Conservation (phyloP, 345 rosid species). For the Lepidium didymum region DNA sequence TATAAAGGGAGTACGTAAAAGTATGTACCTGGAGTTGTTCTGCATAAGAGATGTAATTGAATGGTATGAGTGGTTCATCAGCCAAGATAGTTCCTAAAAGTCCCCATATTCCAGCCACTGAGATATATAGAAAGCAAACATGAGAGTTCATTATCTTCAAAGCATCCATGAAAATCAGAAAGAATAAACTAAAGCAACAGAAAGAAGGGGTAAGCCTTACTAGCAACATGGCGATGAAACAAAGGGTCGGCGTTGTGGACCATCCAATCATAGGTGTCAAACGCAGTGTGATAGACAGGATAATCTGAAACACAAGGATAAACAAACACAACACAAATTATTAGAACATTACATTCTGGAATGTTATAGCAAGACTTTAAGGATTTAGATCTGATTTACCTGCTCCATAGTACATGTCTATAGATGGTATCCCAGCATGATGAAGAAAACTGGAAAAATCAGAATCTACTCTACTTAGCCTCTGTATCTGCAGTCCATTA, state of each 20-base stretch:
- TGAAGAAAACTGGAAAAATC: slow-evolving; percentile 97
- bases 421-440: slow-evolving; percentile 82
- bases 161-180: neutral
- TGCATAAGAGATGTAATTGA: slow-evolving; percentile 63
- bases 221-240: slow-evolving; percentile 84
- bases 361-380: neutral
- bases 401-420: slow-evolving; percentile 85
- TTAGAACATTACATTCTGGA: neutral
- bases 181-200: neutral
- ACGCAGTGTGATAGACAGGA: slow-evolving; percentile 92
- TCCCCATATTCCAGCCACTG: slow-evolving; percentile 92
- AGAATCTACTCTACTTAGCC: slow-evolving; percentile 80
- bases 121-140: slow-evolving; percentile 14
- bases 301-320: slow-evolving; percentile 84
- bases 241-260: slow-evolving; percentile 61
- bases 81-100: slow-evolving; percentile 69
- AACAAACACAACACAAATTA: neutral
- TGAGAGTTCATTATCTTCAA: neutral
- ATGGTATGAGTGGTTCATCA: slow-evolving; percentile 72
- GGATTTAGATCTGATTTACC: slow-evolving; percentile 35
- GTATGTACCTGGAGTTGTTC: slow-evolving; percentile 45
- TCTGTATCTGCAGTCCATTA: slow-evolving; percentile 54
- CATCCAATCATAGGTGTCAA: slow-evolving; percentile 86
- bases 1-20: neutral
- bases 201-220: slow-evolving; percentile 35